Evolutionary conservation across 805 yeast species (phyloP), one percentile per base, ranked within the genome.

Genomic region (Starmera amethionina): DNA sequence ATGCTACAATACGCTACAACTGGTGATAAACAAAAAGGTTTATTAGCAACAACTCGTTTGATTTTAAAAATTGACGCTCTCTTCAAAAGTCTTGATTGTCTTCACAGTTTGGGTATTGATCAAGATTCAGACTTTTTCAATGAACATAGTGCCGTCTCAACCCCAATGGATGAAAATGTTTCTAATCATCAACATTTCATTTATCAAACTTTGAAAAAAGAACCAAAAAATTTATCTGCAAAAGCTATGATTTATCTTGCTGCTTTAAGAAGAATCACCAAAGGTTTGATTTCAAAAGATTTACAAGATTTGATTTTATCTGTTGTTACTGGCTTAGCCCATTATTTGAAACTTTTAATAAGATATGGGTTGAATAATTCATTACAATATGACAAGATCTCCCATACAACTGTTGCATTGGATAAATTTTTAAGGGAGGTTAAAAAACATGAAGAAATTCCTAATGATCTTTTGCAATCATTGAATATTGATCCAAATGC

Each of bases 241-340:
- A 89, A 88, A 56, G 70, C 93, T 8, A 89, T 93, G 82, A 78
- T 86, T 37, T 90, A 87, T 62, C 70, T 93, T 56, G 88, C 95
- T 1, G 70, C 87, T 30, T 63, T 93, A 34, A 70, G 96, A 45
- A 87, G 85, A 52, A 67, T 47, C 47, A 71, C 66, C 19, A 51
- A 62, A 8, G 63, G 64, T 4, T 45, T 48, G 4, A 46, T 54
- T 4, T 48, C 56, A 13, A 49, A 53, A 8, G 63, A 73, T 33
- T 75, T 88, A 0, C 79, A 83, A 4, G 81, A 78, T 40, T 56
- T 54, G 35, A 60, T 90, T 32, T 70, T 93, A 48, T 76, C 90
- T 0, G 77, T 89, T 10, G 89, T 89, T 5, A 86, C 96, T 1
- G 88, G 94, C 0, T 66, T 90, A 50, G 97, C 98, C 0, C 97